Conservation (phyloP, 1,139 yeast genomes). For the Protomyces arabidopsidicola region DNA sequence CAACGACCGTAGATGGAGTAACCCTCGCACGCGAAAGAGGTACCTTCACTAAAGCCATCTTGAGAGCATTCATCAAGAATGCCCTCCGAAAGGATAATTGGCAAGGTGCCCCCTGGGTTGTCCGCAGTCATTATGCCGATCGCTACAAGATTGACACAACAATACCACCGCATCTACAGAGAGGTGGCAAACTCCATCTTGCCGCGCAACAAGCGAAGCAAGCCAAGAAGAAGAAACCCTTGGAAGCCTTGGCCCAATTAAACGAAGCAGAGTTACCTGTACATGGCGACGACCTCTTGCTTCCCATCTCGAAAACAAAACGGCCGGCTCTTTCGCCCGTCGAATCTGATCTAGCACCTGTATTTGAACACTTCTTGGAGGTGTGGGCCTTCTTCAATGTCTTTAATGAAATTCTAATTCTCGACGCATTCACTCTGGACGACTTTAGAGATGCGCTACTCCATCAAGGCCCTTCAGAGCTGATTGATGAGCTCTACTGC, state of each 20-base stretch:
- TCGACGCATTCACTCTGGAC: slow-evolving; percentile 75
- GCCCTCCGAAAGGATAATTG: slow-evolving; percentile 76
- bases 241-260: not conserved
- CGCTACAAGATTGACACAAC: slow-evolving; percentile 41
- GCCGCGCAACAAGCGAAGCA: slow-evolving; percentile 27
- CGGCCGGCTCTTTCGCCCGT: slow-evolving; percentile 34
- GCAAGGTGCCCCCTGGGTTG: slow-evolving; percentile 96
- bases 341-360: slow-evolving; percentile 24
- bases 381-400: slow-evolving; percentile 72
- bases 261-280: not conserved
- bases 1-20: slow-evolving; percentile 58
- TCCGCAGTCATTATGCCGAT: slow-evolving; percentile 61
- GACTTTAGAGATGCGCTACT: slow-evolving; percentile 64
- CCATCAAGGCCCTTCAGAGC: slow-evolving; percentile 49
- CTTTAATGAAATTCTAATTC: slow-evolving; percentile 56
- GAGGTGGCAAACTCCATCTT: slow-evolving; percentile 32
- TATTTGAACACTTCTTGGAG: slow-evolving; percentile 46
- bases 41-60: slow-evolving; percentile 80
- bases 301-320: slow-evolving; percentile 21
- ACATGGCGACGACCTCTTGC: slow-evolving; percentile 31
- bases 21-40: slow-evolving; percentile 78
- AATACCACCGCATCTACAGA: slow-evolving; percentile 38
- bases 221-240: slow-evolving; percentile 7
- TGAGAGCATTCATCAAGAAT: slow-evolving; percentile 81
- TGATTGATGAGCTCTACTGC: slow-evolving; percentile 71